Conservation (phyloP, 164 flowering plant species). For the Platanus orientalis region DNA sequence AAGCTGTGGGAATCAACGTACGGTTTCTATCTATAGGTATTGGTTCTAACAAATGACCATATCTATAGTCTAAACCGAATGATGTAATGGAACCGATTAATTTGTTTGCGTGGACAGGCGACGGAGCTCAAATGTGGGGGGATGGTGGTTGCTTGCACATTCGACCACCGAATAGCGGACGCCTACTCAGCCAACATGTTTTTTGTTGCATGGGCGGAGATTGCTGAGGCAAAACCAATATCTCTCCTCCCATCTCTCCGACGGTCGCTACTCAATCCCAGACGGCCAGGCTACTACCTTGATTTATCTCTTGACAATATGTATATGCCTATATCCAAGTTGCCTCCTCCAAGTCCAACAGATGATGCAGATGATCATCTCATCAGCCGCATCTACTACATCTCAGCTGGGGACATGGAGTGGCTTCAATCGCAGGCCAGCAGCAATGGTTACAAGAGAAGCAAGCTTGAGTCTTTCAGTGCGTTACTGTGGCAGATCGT, state of each 20-base stretch:
- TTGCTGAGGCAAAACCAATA: conserved; percentile 19
- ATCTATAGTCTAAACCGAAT: too few species aligned
- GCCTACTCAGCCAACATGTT: conserved; percentile 58
- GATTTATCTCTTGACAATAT: conserved; percentile 17
- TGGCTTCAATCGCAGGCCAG: conserved; percentile 17
- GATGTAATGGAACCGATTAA: too few species aligned
- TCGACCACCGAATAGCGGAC: conserved; percentile 58
- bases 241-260: conserved; percentile 17
- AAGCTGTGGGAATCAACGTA: too few species aligned
- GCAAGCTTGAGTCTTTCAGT: conserved; percentile 30
- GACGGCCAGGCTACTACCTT: conserved; percentile 13
- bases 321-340: conserved; percentile 22
- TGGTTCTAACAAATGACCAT: too few species aligned
- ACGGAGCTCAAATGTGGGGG: conserved; percentile 50
- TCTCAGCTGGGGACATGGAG: conserved; percentile 13
- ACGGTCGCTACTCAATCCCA: conserved; percentile 19
- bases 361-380: conserved; percentile 3
- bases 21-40: too few species aligned
- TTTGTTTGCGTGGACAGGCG: conserved; percentile 14
- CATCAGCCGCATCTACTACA: conserved; percentile 31
- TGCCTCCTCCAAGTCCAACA: background rate
- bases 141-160: conserved; percentile 41
- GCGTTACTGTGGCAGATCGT: conserved; percentile 25
- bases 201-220: conserved; percentile 38
- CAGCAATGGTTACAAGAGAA: conserved; percentile 2